A percentile compares a stretch with the other conserved stretches of the same genome.
Conservation (phyloP, 2,329 filamentous ascomycete genomes). For the Coniochaeta sp. region DNA sequence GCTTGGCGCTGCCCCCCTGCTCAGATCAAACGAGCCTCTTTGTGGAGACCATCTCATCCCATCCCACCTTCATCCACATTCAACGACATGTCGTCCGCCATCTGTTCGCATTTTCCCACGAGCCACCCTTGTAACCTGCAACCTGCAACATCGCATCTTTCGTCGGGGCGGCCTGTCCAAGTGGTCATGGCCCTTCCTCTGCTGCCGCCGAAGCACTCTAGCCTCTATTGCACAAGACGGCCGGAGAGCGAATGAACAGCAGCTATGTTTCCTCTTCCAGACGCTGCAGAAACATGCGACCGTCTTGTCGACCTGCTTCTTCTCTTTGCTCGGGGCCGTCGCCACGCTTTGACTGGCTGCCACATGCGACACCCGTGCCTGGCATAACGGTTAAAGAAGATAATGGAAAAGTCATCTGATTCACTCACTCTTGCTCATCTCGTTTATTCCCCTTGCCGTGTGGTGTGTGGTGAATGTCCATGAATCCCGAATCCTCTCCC, state of each 20-base stretch:
- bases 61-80: background rate
- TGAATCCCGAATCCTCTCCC: background rate
- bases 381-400: background rate
- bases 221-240: background rate
- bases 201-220: background rate
- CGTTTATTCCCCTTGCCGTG: too few relatives aligned
- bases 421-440: background rate
- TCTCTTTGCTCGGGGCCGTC: background rate
- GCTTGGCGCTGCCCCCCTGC: conserved; percentile 3
- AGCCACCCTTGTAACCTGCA: background rate
- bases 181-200: background rate
- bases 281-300: background rate
- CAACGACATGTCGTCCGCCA: background rate
- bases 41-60: conserved; percentile 1
- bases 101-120: background rate
- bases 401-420: background rate
- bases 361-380: conserved; percentile 2
- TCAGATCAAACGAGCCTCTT: conserved; percentile 1
- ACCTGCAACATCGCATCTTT: background rate
- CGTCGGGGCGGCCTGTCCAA: background rate
- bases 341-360: background rate
- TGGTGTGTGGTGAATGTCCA: background rate
- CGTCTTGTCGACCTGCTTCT: background rate
- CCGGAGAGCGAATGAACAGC: background rate
- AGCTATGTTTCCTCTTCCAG: background rate